Percentiles rank a stretch among this genome's conserved stretches.
Evolutionary conservation across 768 basidiomycete genomes (phyloP).

Genomic region (Rhizopogon roseolus): DNA sequence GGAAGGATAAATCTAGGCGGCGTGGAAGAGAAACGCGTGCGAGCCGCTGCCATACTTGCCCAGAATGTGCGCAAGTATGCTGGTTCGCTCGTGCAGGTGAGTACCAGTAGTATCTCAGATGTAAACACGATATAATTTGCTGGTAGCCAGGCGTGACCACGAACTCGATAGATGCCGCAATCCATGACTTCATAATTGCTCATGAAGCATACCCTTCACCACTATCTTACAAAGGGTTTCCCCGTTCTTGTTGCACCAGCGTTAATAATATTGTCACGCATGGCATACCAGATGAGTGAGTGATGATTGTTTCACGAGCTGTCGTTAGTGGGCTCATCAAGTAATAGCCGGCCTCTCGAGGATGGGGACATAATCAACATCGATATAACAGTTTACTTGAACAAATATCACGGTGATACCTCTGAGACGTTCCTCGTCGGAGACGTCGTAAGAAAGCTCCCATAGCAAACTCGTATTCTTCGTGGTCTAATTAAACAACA

Average conservation of each 20-base stretch:
- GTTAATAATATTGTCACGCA: conserved; percentile 86
- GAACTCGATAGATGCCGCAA: conserved; percentile 59
- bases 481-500: conserved; percentile 18
- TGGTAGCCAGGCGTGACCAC: conserved; percentile 70
- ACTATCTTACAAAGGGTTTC: conserved; percentile 58
- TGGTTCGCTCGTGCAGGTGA: conserved; percentile 48
- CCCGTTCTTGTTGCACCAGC: conserved; percentile 54
- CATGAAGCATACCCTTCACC: conserved; percentile 85
- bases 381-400: conserved; percentile 80
- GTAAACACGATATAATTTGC: not conserved
- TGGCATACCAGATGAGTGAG: conserved; percentile 88
- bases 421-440: conserved; percentile 82
- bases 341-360: conserved; percentile 67
- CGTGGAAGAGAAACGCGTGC: conserved; percentile 45
- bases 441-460: conserved; percentile 48
- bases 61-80: conserved; percentile 52
- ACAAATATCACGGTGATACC: conserved; percentile 89
- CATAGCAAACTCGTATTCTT: not conserved
- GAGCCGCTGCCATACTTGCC: conserved; percentile 53
- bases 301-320: conserved; percentile 2
- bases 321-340: conserved; percentile 1
- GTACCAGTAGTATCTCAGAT: not conserved
- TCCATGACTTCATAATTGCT: conserved; percentile 68
- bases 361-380: conserved; percentile 86
- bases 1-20: conserved; percentile 47